Base-by-base conservation (phyloP, 2,329 filamentous ascomycete genomes). In the Rhynchosporium secalis region DNA sequence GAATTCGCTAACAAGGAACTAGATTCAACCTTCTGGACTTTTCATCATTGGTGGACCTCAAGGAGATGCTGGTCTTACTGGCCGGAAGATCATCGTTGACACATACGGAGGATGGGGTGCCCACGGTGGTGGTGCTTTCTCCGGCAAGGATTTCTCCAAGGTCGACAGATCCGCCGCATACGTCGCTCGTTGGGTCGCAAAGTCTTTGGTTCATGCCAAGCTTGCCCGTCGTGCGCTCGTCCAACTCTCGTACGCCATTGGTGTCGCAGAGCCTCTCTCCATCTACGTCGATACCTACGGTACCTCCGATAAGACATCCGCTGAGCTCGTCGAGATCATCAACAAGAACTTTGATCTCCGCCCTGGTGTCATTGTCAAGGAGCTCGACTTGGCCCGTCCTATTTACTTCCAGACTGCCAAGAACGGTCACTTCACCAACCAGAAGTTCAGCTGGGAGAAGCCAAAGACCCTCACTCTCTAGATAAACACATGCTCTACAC, bases 81-180 rank as follows among this genome's bases (percentile, higher is more conserved):
- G 95, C 79, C 93, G 95, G 76, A 99, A 99, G 89, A 99, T 99
- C 86, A 88, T 74, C 54, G 95, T 99, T 78, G 95, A 99, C 83
- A 98, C 95, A 79, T 99, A 99, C 83, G 95, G 95, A 84, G 95
- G 95, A 75, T 98, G 95, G 95, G 95, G 95, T 83, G 95, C 95
- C 73, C 95, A 99, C 86, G 95, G 95, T 85, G 95, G 95, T 85
- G 95, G 95, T 89, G 95, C 95, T 79, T 99, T 99, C 90, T 98
- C 95, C 75, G 95, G 95, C 76, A 99, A 99, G 89, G 95, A 99
- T 80, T 99, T 97, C 88, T 97, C 92, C 86, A 99, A 99, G 87
- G 95, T 99, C 80, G 95, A 99, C 78, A 91, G 95, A 74, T 98
- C 95, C 59, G 95, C 95, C 71, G 95, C 95, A 75, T 99, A 99